Conservation (phyloP, 192 early-diverging fungal species). For the Podila verticillata region DNA sequence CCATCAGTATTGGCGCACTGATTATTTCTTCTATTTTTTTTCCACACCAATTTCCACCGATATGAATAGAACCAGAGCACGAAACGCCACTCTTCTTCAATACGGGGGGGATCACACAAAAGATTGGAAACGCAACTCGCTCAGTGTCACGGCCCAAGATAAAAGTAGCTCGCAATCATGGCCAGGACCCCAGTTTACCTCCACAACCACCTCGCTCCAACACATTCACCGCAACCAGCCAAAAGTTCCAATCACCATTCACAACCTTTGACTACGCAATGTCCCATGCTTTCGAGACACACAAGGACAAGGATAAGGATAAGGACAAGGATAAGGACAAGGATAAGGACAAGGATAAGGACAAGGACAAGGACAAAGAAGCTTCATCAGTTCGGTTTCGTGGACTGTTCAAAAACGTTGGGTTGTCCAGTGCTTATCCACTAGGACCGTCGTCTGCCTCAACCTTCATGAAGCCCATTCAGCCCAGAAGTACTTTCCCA, state of each 20-base stretch:
- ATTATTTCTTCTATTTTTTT: neutral
- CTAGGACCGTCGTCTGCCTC: neutral
- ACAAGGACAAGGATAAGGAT: constrained; percentile 19
- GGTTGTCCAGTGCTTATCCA: constrained; percentile 18
- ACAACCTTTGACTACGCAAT: neutral
- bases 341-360: constrained; percentile 19
- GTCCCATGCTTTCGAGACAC: neutral
- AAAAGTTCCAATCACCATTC: neutral
- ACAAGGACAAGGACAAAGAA: constrained; percentile 30
- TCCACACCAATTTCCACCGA: neutral
- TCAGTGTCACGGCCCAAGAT: constrained; percentile 2
- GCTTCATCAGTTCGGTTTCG: constrained; percentile 26
- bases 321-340: constrained; percentile 21
- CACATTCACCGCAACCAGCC: neutral
- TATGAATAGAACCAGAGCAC: constrained; percentile 23
- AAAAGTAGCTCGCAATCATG: neutral
- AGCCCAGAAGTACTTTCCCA: constrained; percentile 13
- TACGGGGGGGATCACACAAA: constrained; percentile 22
- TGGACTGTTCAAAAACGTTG: constrained; percentile 34
- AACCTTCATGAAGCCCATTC: constrained; percentile 6
- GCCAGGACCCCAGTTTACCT: constrained; percentile 12
- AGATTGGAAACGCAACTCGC: constrained; percentile 1
- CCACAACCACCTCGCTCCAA: constrained; percentile 23
- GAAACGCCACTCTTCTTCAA: constrained; percentile 9
- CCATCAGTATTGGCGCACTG: neutral